Evolutionary conservation across 352 stramenopile species (phyloP).

Genomic region (Bremia lactucae): DNA sequence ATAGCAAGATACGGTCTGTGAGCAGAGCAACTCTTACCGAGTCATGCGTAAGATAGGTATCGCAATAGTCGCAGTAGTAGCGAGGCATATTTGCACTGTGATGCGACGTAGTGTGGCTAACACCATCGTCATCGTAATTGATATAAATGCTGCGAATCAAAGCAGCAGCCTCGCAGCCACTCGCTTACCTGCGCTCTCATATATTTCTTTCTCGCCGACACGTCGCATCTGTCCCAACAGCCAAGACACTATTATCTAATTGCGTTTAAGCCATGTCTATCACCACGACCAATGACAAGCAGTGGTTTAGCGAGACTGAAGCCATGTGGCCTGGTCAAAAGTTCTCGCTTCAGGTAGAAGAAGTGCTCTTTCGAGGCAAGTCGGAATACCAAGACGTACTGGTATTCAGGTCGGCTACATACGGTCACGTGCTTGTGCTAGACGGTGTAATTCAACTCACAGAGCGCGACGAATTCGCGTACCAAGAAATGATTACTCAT

Average conservation of each 20-base stretch:
- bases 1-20: neutral
- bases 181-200: no score
- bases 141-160: conserved; percentile 8
- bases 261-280: conserved; percentile 21
- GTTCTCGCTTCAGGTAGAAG: conserved; percentile 89
- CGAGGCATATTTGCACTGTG: conserved; percentile 77
- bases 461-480: conserved; percentile 96
- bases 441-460: conserved; percentile 99
- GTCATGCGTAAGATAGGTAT: conserved; percentile 92
- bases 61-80: conserved; percentile 93
- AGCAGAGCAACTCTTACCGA: conserved; percentile 44
- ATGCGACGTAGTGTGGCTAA: no score
- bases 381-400: conserved; percentile 97
- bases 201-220: no score
- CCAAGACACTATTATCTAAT: conserved; percentile 2
- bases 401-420: conserved; percentile 97
- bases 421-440: conserved; percentile 97
- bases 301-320: conserved; percentile 95
- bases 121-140: no score
- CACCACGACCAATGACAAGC: conserved; percentile 20
- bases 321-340: conserved; percentile 90
- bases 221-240: neutral
- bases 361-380: conserved; percentile 92
- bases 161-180: conserved; percentile 1
- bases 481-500: conserved; percentile 99